phyloP scores from a whole-genome alignment of 345 rosid species.

The Hypericum perforatum region DNA sequence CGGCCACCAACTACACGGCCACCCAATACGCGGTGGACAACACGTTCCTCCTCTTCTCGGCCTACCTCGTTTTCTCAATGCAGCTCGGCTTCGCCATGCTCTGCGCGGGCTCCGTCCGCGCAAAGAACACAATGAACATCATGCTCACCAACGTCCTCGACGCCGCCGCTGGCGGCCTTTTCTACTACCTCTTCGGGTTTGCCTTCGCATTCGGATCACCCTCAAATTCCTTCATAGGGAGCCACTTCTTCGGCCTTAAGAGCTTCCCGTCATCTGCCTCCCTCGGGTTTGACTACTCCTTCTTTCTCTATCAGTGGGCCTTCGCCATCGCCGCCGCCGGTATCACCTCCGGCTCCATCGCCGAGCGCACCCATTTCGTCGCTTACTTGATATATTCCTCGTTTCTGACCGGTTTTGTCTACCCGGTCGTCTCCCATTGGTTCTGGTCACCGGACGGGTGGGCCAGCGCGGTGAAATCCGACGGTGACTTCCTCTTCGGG shows the following conservation, averaged over 20 bases:
- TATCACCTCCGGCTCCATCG: conserved; percentile 6
- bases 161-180: conserved; percentile 8
- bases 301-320: conserved; percentile 8
- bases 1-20: not conserved
- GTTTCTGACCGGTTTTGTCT: conserved; percentile 8
- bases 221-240: conserved; percentile 7
- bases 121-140: conserved; percentile 10
- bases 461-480: conserved; percentile 5
- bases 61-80: conserved; percentile 10
- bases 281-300: conserved; percentile 1
- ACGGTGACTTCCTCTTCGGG: not conserved
- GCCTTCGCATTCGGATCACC: conserved; percentile 9
- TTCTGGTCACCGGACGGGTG: conserved; percentile 8
- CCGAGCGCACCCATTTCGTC: conserved; percentile 9
- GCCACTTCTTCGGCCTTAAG: conserved; percentile 4
- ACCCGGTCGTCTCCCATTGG: conserved; percentile 10
- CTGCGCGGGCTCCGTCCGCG: conserved; percentile 13
- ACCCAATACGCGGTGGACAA: conserved; percentile 8
- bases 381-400: conserved; percentile 7
- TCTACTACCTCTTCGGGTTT: conserved; percentile 7
- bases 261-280: not conserved
- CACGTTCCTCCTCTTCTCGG: conserved; percentile 10
- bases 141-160: conserved; percentile 13
- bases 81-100: conserved; percentile 13
- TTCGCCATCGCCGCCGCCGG: conserved; percentile 12